Evolutionary conservation across 768 basidiomycete species (phyloP).

Genomic region (Lactifluus pinguis): DNA sequence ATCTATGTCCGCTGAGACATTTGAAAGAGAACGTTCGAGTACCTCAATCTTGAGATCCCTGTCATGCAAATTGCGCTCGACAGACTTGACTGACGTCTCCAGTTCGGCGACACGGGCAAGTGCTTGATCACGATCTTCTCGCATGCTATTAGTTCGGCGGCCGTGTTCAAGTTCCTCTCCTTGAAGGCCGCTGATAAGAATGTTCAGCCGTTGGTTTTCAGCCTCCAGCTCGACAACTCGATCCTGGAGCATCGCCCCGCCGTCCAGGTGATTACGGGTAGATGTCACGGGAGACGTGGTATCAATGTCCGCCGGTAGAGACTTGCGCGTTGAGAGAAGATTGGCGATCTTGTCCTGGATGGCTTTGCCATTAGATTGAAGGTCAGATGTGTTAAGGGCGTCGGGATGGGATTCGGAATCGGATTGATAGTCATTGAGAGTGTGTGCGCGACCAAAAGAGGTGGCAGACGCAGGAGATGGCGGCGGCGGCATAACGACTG

Average conservation of each 20-base stretch:
- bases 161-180: conserved; percentile 15
- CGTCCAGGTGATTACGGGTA: background rate
- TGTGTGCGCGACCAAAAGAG: conserved; percentile 30
- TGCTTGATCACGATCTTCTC: conserved; percentile 39
- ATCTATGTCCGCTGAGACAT: conserved; percentile 34
- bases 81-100: conserved; percentile 33
- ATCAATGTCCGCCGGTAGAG: conserved; percentile 8
- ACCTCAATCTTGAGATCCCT: conserved; percentile 37
- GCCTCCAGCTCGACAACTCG: conserved; percentile 56
- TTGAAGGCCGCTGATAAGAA: conserved; percentile 12
- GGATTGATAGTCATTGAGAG: conserved; percentile 28
- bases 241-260: conserved; percentile 32
- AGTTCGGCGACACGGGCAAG: conserved; percentile 32
- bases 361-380: conserved; percentile 30
- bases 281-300: conserved; percentile 17
- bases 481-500: conserved; percentile 77
- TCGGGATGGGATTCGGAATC: conserved; percentile 14
- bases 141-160: conserved; percentile 23
- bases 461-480: conserved; percentile 44
- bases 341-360: conserved; percentile 43
- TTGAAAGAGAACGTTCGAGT: conserved; percentile 37
- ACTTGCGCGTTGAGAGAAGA: conserved; percentile 30
- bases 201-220: conserved; percentile 52
- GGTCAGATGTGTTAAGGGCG: conserved; percentile 8
- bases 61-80: conserved; percentile 37